Conservation (phyloP, 768 basidiomycete genomes). For the Chiua virens region DNA sequence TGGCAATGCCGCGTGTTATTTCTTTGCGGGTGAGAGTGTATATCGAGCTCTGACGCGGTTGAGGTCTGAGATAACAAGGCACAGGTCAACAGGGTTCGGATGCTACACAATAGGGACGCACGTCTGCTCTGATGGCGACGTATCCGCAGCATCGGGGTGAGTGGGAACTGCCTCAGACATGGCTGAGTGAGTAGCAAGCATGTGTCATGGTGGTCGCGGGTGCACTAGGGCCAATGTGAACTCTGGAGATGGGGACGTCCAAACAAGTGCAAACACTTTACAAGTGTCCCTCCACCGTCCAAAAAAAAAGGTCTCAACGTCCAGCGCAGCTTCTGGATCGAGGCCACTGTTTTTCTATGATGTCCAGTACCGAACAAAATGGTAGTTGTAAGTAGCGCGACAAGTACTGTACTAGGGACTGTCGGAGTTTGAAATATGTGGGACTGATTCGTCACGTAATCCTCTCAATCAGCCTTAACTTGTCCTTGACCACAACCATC, state of each 20-base stretch:
- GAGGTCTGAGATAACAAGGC: slow-evolving; percentile 47
- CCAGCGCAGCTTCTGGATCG: no score
- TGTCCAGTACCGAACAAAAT: no score
- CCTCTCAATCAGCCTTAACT: neutral
- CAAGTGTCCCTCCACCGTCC: no score
- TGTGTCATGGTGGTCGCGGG: slow-evolving; percentile 8
- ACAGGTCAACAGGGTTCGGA: slow-evolving; percentile 12
- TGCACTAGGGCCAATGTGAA: neutral
- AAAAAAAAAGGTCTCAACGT: no score
- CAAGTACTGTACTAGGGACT: no score
- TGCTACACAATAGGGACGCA: slow-evolving; percentile 22
- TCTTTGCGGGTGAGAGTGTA: slow-evolving; percentile 83
- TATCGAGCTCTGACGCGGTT: slow-evolving; percentile 64
- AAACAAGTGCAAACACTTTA: slow-evolving; percentile 35
- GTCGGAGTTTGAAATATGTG: slow-evolving; percentile 3
- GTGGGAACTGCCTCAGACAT: slow-evolving; percentile 37
- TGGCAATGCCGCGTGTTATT: slow-evolving; percentile 82
- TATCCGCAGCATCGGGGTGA: slow-evolving; percentile 37
- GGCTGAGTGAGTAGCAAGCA: slow-evolving; percentile 13
- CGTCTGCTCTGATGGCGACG: slow-evolving; percentile 27
- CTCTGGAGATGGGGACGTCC: neutral
- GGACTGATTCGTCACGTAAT: slow-evolving; percentile 2
- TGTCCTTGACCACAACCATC: slow-evolving; percentile 7
- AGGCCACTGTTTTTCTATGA: no score
- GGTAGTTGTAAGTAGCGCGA: no score